Percentiles rank a stretch among this genome's conserved stretches.
Evolutionary conservation across 1,284 basidiomycete genomes (phyloP).

Genomic region (Trametes versicolor): DNA sequence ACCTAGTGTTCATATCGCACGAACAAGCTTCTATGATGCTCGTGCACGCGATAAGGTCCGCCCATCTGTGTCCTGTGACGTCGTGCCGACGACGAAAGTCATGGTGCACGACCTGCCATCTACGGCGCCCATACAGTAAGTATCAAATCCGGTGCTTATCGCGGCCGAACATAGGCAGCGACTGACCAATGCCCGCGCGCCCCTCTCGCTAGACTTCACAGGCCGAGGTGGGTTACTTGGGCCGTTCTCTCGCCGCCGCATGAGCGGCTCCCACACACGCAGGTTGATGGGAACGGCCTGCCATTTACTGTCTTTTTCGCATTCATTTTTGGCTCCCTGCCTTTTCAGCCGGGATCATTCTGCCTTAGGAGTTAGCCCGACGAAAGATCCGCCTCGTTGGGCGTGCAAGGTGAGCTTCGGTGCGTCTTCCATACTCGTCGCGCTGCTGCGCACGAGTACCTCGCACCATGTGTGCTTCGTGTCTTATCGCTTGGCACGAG

Average conservation of each 20-base stretch:
- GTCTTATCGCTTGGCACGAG: slow-evolving; percentile 23
- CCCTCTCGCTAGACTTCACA: slow-evolving; percentile 21
- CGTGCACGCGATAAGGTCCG: slow-evolving; percentile 29
- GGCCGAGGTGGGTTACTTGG: slow-evolving; percentile 9
- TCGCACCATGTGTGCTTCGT: slow-evolving; percentile 14
- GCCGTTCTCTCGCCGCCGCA: slow-evolving; percentile 33
- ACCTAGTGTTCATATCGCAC: slow-evolving; percentile 8
- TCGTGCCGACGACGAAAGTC: not conserved
- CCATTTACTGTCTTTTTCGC: slow-evolving; percentile 19
- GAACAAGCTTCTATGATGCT: slow-evolving; percentile 21
- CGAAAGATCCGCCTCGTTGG: slow-evolving; percentile 25
- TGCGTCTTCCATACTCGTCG: slow-evolving; percentile 19
- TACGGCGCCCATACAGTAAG: slow-evolving; percentile 9
- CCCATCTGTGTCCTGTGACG: slow-evolving; percentile 23
- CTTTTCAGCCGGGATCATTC: slow-evolving; percentile 11
- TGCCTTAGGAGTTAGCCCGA: slow-evolving; percentile 30
- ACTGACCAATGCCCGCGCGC: slow-evolving; percentile 21
- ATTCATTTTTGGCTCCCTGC: slow-evolving; percentile 22
- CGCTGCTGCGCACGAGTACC: slow-evolving; percentile 14
- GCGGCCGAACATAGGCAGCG: slow-evolving; percentile 18
- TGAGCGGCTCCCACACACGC: slow-evolving; percentile 31
- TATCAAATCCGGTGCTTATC: slow-evolving; percentile 22
- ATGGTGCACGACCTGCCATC: slow-evolving; percentile 7
- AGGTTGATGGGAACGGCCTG: slow-evolving; percentile 21
- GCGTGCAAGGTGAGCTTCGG: slow-evolving; percentile 17